Evolutionary conservation across 306 rosid species (phyloP), one percentile per base, ranked within the genome.

Genomic region (Leucaena leucocephala): DNA sequence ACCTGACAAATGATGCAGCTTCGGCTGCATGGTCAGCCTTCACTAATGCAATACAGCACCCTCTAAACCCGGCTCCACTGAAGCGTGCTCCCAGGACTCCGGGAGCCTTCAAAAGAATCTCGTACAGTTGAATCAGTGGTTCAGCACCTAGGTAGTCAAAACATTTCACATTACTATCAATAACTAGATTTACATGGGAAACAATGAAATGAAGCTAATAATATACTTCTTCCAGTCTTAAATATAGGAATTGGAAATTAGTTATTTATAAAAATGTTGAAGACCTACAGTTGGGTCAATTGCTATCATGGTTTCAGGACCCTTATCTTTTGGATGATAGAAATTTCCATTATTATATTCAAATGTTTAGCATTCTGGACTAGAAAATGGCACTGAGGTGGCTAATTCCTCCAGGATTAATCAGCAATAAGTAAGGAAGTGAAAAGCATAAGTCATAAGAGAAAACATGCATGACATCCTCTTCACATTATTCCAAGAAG

Each of bases 61-160:
- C 99, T 86, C 98, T 85, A 70, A 95, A 95, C 68, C 99, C 98
- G 36, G 99, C 99, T 19, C 99, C 99, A 40, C 98, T 93, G 80
- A 95, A 93, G 76, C 98, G 92, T 48, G 98, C 93, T 77, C 98
- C 99, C 74, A 81, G 85, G 11, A 92, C 92, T 38, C 98, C 98
- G 10, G 96, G 97, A 63, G 98, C 91, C 76, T 84, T 88, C 86
- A 88, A 68, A 76, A 95, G 90, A 69, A 91, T 87, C 91, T 90
- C 89, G 19, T 88, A 92, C 44, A 95, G 87, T 83, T 91, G 98
- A 68, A 91, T 88, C 48, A 95, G 74, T 48, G 97, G 98, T 82
- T 89, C 91, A 21, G 87, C 82, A 77, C 99, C 99, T 91, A 68
- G 57, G 40, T 48, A 76, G 58, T 64, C 77, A 78, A 62, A 69